Evolutionary conservation across 2,329 filamentous ascomycete species (phyloP).

Genomic region (Aspergillus arachidicola): DNA sequence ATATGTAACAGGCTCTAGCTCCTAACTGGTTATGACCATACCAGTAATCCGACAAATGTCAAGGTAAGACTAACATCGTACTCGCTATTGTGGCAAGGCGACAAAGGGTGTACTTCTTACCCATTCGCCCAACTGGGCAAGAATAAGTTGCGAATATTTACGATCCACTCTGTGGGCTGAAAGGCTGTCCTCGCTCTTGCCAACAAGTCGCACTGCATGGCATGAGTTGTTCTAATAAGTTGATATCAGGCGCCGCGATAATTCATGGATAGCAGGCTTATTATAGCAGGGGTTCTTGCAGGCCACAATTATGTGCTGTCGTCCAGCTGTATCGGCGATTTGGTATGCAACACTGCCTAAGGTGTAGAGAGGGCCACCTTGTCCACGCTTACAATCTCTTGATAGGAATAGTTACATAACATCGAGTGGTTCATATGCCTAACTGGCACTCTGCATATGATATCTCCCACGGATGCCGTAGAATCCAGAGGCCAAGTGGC

Average conservation of each 20-base stretch:
- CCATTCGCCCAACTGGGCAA: background rate
- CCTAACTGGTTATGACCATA: background rate
- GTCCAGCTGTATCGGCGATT: background rate
- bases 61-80: background rate
- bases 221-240: background rate
- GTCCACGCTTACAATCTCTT: background rate
- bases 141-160: background rate
- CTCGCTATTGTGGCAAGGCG: background rate
- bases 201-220: background rate
- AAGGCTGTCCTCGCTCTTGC: background rate
- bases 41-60: too few species aligned
- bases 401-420: background rate
- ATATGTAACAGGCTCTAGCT: background rate
- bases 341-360: background rate
- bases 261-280: background rate
- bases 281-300: background rate
- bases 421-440: background rate
- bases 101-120: background rate
- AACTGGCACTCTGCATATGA: background rate
- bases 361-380: too few species aligned
- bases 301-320: background rate
- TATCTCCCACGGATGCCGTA: background rate
- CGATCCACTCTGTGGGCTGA: background rate
- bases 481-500: background rate
- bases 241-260: background rate